These are phyloP conservation scores for Aspergillus latus DNA, from an alignment of 2,329 filamentous ascomycete species.

Conservation along the genomic window DNA sequence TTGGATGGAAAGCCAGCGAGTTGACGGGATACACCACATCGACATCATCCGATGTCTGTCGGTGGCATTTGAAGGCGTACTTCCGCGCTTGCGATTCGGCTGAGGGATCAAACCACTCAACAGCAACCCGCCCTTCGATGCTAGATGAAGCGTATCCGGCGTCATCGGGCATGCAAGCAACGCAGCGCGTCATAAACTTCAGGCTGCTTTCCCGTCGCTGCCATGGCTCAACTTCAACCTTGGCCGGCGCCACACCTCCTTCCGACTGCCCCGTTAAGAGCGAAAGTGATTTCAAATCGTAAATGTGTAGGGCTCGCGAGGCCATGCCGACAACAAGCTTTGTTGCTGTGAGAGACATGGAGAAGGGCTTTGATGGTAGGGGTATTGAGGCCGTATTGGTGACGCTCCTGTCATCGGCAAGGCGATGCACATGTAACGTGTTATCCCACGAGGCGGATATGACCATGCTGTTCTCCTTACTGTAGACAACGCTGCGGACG, in stretches of 20 bases:
- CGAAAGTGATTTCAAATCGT: slow-evolving; percentile 72
- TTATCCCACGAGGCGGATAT: slow-evolving; percentile 93
- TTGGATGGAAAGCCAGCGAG: slow-evolving; percentile 81
- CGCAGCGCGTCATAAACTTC: slow-evolving; percentile 91
- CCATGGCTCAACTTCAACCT: slow-evolving; percentile 70
- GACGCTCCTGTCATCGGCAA: slow-evolving; percentile 39
- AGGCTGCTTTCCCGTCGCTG: slow-evolving; percentile 90
- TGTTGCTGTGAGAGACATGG: slow-evolving; percentile 71
- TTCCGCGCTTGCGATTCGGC: slow-evolving; percentile 85
- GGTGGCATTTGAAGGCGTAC: slow-evolving; percentile 98
- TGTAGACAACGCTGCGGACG: slow-evolving; percentile 83
- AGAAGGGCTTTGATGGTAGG: slow-evolving; percentile 85
- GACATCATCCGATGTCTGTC: slow-evolving; percentile 66
- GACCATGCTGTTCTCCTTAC: slow-evolving; percentile 70
- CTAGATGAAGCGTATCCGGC: slow-evolving; percentile 87
- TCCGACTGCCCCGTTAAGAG: slow-evolving; percentile 53
- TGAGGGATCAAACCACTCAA: slow-evolving; percentile 96
- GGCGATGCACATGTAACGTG: slow-evolving; percentile 79
- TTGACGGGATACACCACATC: slow-evolving; percentile 93
- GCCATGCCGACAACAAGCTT: slow-evolving; percentile 97
- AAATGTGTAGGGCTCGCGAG: slow-evolving; percentile 88
- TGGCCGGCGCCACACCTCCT: slow-evolving; percentile 36
- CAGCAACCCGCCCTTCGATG: slow-evolving; percentile 93
- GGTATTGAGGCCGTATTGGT: slow-evolving; percentile 62
- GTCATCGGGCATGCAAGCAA: slow-evolving; percentile 95